Base-by-base conservation (phyloP, 1,284 basidiomycete species). In the Fomitopsis betulina region DNA sequence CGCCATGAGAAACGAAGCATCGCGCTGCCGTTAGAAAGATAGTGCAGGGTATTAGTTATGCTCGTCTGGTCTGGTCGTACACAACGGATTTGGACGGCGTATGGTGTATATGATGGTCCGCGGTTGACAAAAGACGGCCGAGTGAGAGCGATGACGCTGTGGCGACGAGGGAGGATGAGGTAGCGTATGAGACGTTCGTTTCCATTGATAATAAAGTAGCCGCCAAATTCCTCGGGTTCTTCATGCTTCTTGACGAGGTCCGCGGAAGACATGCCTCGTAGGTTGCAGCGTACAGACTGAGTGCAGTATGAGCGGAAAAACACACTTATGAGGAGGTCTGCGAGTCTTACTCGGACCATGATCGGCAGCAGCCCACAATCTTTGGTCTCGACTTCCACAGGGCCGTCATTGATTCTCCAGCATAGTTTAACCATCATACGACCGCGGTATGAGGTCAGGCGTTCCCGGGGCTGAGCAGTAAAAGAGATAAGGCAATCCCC, bases 181-280 rank as follows among this genome's bases (percentile, higher is more conserved):
- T 96, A 98, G 59, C 97, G 94, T 68, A 99, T 94, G 65, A 99
- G 85, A 76, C 96, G 94, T 77, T 99, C 97, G 77, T 98, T 99
- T 62, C 97, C 97, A 73, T 99, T 99, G 72, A 99, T 90, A 68
- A 99, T 85, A 71, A 99, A 99, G 78, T 99, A 99, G 30, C 96
- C 97, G 50, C 97, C 97, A 71, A 98, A 97, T 72, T 99, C 97
- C 75, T 96, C 95, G 3, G 97, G 88, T 71, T 99, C 97, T 79
- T 99, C 97, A 70, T 96, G 91, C 65, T 89, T 89, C 59, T 80
- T 78, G 50, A 99, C 94, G 54, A 99, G 88, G 59, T 94, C 90
- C 9, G 88, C 82, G 5, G 96, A 93, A 2, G 93, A 85, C 76
- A 98, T 83, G 43, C 83, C 84, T 45, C 89, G 87, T 27, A 99